These are phyloP conservation scores for Umbellularia californica DNA, from an alignment of 164 flowering plant species.

Conservation along the genomic window DNA sequence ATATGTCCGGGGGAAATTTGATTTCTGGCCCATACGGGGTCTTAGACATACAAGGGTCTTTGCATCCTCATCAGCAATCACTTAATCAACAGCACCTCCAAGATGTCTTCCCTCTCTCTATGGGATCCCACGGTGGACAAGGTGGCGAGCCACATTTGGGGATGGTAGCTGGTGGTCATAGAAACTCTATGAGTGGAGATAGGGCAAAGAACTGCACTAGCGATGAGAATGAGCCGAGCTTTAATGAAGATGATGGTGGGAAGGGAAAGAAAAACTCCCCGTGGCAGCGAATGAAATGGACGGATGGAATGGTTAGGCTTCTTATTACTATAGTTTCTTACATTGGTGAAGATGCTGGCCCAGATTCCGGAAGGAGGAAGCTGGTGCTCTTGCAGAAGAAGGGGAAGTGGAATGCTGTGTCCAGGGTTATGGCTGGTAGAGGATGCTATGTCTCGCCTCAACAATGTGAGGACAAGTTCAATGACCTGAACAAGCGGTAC, in stretches of 20 bases:
- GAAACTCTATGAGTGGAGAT: conserved; percentile 2
- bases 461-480: conserved; percentile 37
- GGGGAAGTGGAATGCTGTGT: conserved; percentile 42
- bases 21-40: conserved; percentile 13
- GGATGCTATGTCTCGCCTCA: conserved; percentile 22
- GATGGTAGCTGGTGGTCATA: neutral
- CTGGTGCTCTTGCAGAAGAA: conserved; percentile 34
- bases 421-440: conserved; percentile 36
- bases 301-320: conserved; percentile 16
- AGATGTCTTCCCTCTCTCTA: conserved; percentile 13
- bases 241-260: conserved; percentile 14
- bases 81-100: conserved; percentile 14
- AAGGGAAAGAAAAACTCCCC: conserved; percentile 21
- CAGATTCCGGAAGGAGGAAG: conserved; percentile 30
- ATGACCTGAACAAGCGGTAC: conserved; percentile 82
- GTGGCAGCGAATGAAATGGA: conserved; percentile 24
- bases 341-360: conserved; percentile 14
- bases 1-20: conserved; percentile 13
- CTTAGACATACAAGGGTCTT: conserved; percentile 11
- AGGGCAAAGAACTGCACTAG: conserved; percentile 12
- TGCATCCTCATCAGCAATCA: conserved; percentile 14
- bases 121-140: neutral
- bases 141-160: conserved; percentile 3
- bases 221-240: conserved; percentile 21
- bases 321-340: conserved; percentile 15